phyloP scores from a whole-genome alignment of 495 filamentous ascomycete species.

The Pyronema domesticum region DNA sequence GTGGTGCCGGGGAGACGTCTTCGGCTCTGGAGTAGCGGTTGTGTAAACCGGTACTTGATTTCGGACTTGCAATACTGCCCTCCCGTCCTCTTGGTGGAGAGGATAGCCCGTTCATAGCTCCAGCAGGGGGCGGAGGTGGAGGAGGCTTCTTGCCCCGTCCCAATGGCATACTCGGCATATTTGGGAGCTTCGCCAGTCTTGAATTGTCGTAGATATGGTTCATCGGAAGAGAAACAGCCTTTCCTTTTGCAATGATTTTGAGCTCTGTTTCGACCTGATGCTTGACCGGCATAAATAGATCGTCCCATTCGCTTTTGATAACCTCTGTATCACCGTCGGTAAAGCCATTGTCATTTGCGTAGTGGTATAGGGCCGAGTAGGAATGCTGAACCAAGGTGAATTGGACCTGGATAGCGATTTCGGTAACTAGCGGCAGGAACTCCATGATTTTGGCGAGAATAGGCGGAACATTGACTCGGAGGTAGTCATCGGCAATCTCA shows the following conservation, averaged over 20 bases:
- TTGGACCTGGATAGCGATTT: constrained; percentile 60
- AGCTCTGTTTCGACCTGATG: constrained; percentile 54
- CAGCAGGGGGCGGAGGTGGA: constrained; percentile 13
- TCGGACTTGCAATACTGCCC: background rate
- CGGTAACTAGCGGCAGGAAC: constrained; percentile 61
- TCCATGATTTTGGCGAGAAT: constrained; percentile 56
- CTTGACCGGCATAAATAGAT: constrained; percentile 44
- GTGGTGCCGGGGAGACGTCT: constrained; percentile 6
- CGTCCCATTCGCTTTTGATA: constrained; percentile 52
- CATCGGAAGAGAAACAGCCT: constrained; percentile 50
- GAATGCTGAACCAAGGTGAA: constrained; percentile 66
- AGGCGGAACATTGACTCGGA: constrained; percentile 57
- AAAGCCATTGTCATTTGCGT: constrained; percentile 52
- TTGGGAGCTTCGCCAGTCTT: background rate
- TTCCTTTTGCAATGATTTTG: constrained; percentile 50
- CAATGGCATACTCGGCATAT: constrained; percentile 10
- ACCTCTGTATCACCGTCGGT: constrained; percentile 46
- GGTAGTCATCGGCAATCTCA: constrained; percentile 58
- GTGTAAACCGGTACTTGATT: background rate
- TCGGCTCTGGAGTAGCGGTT: constrained; percentile 1
- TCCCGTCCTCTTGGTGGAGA: background rate
- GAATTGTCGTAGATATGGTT: constrained; percentile 21
- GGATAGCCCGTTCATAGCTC: background rate
- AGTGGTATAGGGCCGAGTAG: constrained; percentile 69
- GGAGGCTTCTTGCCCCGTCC: constrained; percentile 15